Evolutionary conservation across 2,329 filamentous ascomycete species (phyloP).

Genomic region (Clonostachys chloroleuca): DNA sequence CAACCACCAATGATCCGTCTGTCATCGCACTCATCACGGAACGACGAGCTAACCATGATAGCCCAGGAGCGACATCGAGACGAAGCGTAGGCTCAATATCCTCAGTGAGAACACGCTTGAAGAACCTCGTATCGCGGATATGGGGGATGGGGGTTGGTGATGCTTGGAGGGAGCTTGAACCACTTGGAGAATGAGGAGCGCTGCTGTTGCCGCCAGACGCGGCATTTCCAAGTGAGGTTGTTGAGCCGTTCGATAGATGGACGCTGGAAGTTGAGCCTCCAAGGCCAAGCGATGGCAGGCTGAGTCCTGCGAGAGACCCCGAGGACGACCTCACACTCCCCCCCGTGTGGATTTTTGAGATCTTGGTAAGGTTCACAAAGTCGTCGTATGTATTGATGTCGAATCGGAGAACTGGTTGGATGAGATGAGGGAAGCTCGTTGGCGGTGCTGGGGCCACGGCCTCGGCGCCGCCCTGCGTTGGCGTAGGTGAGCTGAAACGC

Average conservation of each 20-base stretch:
- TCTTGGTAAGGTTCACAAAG: conserved; percentile 71
- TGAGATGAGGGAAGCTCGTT: conserved; percentile 74
- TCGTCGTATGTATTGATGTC: conserved; percentile 82
- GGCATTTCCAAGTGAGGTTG: conserved; percentile 49
- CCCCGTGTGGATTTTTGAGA: conserved; percentile 54
- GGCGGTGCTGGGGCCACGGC: conserved; percentile 50
- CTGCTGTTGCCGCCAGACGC: conserved; percentile 40
- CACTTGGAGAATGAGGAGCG: conserved; percentile 52
- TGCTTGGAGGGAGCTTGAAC: not conserved
- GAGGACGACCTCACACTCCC: conserved; percentile 61
- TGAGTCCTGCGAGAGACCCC: conserved; percentile 55
- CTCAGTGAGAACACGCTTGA: conserved; percentile 82
- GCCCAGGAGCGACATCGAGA: conserved; percentile 81
- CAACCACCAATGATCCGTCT: conserved; percentile 82
- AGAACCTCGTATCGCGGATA: conserved; percentile 89
- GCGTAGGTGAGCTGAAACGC: conserved; percentile 18
- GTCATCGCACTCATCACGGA: conserved; percentile 79
- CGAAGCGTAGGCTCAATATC: conserved; percentile 93
- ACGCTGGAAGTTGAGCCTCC: conserved; percentile 40
- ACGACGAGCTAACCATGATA: conserved; percentile 90
- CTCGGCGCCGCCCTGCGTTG: conserved; percentile 31
- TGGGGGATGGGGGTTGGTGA: conserved; percentile 14
- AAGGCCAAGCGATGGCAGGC: conserved; percentile 34
- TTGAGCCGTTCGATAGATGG: conserved; percentile 54
- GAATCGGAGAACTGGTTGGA: conserved; percentile 78